Evolutionary conservation across 2,329 filamentous ascomycete genomes (phyloP).

Genomic region (Intubia oerlemansii): DNA sequence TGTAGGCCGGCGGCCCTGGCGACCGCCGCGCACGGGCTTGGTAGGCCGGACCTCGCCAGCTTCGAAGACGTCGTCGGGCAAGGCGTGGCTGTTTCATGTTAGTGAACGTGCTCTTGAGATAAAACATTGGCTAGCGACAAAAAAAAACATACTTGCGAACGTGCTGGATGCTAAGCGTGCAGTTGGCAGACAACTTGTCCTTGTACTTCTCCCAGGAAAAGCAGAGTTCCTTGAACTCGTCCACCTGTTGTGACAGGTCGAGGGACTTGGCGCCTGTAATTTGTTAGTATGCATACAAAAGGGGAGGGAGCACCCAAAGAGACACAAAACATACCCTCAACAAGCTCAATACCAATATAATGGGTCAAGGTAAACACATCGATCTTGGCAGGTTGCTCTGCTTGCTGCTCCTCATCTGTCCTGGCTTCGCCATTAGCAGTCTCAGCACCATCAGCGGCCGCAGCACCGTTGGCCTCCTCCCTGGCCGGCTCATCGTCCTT

Average conservation of each 20-base stretch:
- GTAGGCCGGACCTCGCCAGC: slow-evolving; percentile 52
- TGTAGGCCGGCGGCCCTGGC: slow-evolving; percentile 17
- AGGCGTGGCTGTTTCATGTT: slow-evolving; percentile 45
- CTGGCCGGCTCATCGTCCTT: slow-evolving; percentile 25
- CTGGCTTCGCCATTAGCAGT: not conserved
- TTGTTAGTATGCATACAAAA: slow-evolving; percentile 10
- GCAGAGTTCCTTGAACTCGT: slow-evolving; percentile 72
- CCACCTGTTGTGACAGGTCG: slow-evolving; percentile 62
- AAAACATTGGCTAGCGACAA: too few species aligned
- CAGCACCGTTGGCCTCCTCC: slow-evolving; percentile 4
- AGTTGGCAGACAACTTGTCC: slow-evolving; percentile 35
- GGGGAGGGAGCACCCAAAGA: slow-evolving; percentile 12
- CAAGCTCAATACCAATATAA: slow-evolving; percentile 75
- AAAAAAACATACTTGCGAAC: slow-evolving; percentile 56
- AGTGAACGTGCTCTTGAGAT: not conserved
- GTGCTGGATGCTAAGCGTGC: slow-evolving; percentile 58
- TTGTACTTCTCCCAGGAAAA: slow-evolving; percentile 56
- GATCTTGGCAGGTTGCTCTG: slow-evolving; percentile 6
- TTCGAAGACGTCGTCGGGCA: slow-evolving; percentile 79
- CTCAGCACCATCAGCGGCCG: too few species aligned
- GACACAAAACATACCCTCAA: slow-evolving; percentile 36
- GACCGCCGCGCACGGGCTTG: slow-evolving; percentile 27
- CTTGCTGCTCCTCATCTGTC: not conserved
- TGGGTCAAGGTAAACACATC: slow-evolving; percentile 74
- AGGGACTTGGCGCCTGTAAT: slow-evolving; percentile 41